Base-by-base conservation (phyloP, 495 filamentous ascomycete species). In the Daldinia decipiens region DNA sequence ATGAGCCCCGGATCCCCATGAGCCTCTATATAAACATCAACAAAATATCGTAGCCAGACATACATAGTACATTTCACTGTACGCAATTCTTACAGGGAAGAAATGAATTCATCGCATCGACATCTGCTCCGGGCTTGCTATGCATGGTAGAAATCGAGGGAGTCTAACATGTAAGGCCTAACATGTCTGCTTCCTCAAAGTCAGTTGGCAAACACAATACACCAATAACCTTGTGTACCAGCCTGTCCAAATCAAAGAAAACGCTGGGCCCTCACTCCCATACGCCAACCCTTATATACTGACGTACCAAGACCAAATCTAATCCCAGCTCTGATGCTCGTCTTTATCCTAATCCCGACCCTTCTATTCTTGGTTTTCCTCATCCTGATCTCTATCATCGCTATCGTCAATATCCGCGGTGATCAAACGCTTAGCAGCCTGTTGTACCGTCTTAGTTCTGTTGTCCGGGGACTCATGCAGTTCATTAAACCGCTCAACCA, bases 401-500 rank as follows among this genome's bases (percentile, higher is more conserved):
- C 34, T 19, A 3, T 40, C 34, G 7, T 40, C 34, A 40, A 31
- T 50, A 4, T 17, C 15, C 3, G 54, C 43, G 3, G 17, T 19
- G 13, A 65, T 43, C 13, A 51, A 21, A 17, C 15, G n/a, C 31
- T 27, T 60, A 11, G 47, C 57, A 8, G 45, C 17, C 21, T n/a
- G 11, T 36, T 6, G 24, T 39, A 57, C 19, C 11, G 21, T 0
- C 8, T 7, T 12, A 9, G 38, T 29, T 39, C 6, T 27, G 6
- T 58, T 26, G n/a, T 21, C 19, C 5, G 13, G 13, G 17, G n/a
- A 36, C 0, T 56, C 4, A 47, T 58, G 29, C 45, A 67, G 31
- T 13, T 64, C 47, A 5, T 59, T 54, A 34, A 67, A 60, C 15
- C 59, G 59, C n/a, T 19, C 5, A 7, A 52, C 11, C 0, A 72